phyloP scores from a whole-genome alignment of 2,329 filamentous ascomycete species.

The Elsinoe fawcettii region DNA sequence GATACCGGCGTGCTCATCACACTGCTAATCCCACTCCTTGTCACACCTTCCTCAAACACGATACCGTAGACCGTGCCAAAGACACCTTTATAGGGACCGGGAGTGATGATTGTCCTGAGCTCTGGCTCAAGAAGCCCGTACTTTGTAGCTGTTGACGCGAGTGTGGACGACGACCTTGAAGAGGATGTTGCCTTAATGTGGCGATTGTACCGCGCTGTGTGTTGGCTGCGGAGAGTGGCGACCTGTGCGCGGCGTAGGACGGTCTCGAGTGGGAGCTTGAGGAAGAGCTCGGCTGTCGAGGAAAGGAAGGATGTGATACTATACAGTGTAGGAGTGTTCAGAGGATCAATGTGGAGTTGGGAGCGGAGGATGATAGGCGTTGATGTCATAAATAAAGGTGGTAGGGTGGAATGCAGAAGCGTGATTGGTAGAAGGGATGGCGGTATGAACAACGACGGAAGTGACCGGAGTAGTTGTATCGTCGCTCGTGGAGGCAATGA shows the following conservation, averaged over 20 bases:
- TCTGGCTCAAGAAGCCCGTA: slow-evolving; percentile 25
- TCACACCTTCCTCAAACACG: slow-evolving; percentile 67
- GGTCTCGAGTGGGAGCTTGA: slow-evolving; percentile 87
- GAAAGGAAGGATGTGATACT: slow-evolving; percentile 74
- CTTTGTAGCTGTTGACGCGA: slow-evolving; percentile 22
- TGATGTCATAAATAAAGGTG: slow-evolving; percentile 72
- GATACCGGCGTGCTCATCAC: slow-evolving; percentile 9
- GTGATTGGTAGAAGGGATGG: slow-evolving; percentile 68
- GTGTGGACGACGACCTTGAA: slow-evolving; percentile 33
- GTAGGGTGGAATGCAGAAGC: slow-evolving; percentile 74
- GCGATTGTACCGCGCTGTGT: slow-evolving; percentile 15
- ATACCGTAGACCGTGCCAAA: slow-evolving; percentile 89
- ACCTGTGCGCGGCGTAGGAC: slow-evolving; percentile 84
- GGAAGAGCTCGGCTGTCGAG: slow-evolving; percentile 69
- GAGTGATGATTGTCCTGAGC: slow-evolving; percentile 66
- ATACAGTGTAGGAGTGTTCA: slow-evolving; percentile 73
- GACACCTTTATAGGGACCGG: slow-evolving; percentile 76
- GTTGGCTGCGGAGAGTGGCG: slow-evolving; percentile 48
- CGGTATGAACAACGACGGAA: slow-evolving; percentile 64
- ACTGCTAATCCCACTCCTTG: slow-evolving; percentile 22
- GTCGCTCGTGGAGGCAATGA: slow-evolving; percentile 68
- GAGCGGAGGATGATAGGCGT: slow-evolving; percentile 79
- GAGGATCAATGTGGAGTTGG: slow-evolving; percentile 74
- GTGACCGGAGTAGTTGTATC: slow-evolving; percentile 64
- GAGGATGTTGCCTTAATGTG: slow-evolving; percentile 39